A percentile compares a stretch with the other conserved stretches of the same genome.
Conservation (phyloP, 2,329 filamentous ascomycete species). For the Arachnopeziza araneosa region DNA sequence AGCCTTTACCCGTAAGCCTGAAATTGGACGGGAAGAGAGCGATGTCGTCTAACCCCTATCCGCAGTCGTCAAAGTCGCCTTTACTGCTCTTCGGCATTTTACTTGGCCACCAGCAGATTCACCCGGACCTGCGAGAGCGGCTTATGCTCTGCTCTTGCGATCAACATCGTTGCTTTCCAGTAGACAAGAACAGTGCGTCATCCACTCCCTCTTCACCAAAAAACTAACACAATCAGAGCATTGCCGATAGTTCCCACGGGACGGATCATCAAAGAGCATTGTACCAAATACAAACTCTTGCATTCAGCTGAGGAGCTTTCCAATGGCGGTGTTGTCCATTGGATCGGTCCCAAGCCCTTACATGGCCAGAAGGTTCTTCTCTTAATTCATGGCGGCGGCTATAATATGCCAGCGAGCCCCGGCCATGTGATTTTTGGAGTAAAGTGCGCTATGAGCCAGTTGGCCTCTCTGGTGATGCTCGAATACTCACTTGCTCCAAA, state of each 20-base stretch:
- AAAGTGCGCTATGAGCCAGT: neutral
- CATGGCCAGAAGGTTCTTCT: slow-evolving; percentile 32
- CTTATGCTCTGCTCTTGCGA: neutral
- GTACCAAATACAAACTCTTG: neutral
- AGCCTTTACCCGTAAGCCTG: neutral
- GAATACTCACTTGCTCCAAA: slow-evolving; percentile 17
- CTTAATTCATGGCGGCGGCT: slow-evolving; percentile 47
- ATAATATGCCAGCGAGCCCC: slow-evolving; percentile 40
- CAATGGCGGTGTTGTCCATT: slow-evolving; percentile 23
- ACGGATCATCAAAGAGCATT: slow-evolving; percentile 1
- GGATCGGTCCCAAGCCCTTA: neutral
- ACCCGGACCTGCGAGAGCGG: slow-evolving; percentile 1
- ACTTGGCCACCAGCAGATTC: slow-evolving; percentile 4
- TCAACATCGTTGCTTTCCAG: neutral
- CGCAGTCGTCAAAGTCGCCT: neutral
- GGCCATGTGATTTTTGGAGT: slow-evolving; percentile 34
- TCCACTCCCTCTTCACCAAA: neutral
- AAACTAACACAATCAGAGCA: neutral
- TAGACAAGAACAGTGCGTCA: neutral
- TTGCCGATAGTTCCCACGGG: neutral
- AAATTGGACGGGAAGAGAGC: neutral
- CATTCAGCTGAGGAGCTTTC: slow-evolving; percentile 7
- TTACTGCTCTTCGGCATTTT: neutral
- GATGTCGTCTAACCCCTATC: neutral
- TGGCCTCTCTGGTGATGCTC: slow-evolving; percentile 3